phyloP scores from a whole-genome alignment of 805 yeast species.

The Limtongia smithiae region DNA sequence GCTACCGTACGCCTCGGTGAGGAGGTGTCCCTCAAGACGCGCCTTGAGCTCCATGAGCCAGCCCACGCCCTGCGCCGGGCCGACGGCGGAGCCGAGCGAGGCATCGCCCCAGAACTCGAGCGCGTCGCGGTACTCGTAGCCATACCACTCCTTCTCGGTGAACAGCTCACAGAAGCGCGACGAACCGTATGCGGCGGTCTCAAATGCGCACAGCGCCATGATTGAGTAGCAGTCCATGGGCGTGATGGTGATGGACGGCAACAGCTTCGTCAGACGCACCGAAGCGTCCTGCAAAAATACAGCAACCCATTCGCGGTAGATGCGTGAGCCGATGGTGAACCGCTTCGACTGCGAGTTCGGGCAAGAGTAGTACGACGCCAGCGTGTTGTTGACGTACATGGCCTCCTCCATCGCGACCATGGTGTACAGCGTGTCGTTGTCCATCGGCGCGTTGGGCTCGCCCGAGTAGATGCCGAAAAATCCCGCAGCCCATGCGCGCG shows the following conservation, averaged over 20 bases:
- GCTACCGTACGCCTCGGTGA: conserved; percentile 48
- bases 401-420: conserved; percentile 38
- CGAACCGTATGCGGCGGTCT: conserved; percentile 62
- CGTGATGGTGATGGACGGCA: conserved; percentile 49
- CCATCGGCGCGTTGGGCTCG: conserved; percentile 32
- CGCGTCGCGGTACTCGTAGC: conserved; percentile 59
- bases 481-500: conserved; percentile 45
- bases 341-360: conserved; percentile 36
- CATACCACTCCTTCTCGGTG: conserved; percentile 63
- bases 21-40: conserved; percentile 48
- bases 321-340: conserved; percentile 32
- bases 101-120: conserved; percentile 56
- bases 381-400: conserved; percentile 38
- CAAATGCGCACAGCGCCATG: conserved; percentile 69
- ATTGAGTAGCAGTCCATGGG: conserved; percentile 50
- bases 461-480: conserved; percentile 41
- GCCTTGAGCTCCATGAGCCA: conserved; percentile 45
- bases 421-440: conserved; percentile 35
- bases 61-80: conserved; percentile 59
- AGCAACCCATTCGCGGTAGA: conserved; percentile 38
- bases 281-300: conserved; percentile 53
- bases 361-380: conserved; percentile 41
- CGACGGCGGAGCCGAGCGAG: conserved; percentile 60
- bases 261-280: conserved; percentile 51
- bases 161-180: conserved; percentile 67